Base-by-base conservation (phyloP, 768 basidiomycete genomes). In the Rubroboletus satanas region DNA sequence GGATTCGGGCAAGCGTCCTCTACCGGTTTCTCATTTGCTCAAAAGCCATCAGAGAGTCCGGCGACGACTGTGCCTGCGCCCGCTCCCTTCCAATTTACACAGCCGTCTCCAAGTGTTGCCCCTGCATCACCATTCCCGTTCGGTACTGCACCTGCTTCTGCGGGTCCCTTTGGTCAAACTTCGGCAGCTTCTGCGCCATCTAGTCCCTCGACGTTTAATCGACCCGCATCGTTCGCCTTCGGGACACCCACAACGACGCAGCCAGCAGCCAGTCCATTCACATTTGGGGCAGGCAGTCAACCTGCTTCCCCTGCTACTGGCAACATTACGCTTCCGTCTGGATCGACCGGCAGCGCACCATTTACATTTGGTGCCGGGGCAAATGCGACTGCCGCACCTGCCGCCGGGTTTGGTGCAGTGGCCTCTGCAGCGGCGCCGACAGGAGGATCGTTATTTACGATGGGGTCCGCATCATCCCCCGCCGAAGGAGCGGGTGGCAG, bases 141-240 rank as follows among this genome's bases (percentile, higher is more conserved):
- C 65, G 78, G 78, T 18, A 61, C 76, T 38, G 37, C 70, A 41
- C 63, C 78, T 28, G 39, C 71, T 37, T 67, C 66, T 57, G 67
- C 66, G 49, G 54, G 69, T 60, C 69, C 75, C 10, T 84, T 83
- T 59, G 75, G 75, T 28, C 74, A 78, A 48, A 39, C 73, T 21
- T 67, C 73, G 21, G 49, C 68, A 17, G 67, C 70, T 15, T 84
- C 83, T 42, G 74, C 81, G 23, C 83, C 83, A 29, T 75, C 74
- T 38, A 85, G 83, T 54, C 83, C 83, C 12, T 83, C 82, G 32
- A 79, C 81, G 4, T 84, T 83, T 57, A 75, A 73, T 57, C 79
- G 81, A 7, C 62, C 70, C 44, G 52, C 73, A 5, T 66, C 78
- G 1, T 84, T 84, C 61, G 46, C 74, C 23, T 84, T 84, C 62